Evolutionary conservation across 108 stramenopile species (phyloP).

Genomic region (Craspedostauros australis): DNA sequence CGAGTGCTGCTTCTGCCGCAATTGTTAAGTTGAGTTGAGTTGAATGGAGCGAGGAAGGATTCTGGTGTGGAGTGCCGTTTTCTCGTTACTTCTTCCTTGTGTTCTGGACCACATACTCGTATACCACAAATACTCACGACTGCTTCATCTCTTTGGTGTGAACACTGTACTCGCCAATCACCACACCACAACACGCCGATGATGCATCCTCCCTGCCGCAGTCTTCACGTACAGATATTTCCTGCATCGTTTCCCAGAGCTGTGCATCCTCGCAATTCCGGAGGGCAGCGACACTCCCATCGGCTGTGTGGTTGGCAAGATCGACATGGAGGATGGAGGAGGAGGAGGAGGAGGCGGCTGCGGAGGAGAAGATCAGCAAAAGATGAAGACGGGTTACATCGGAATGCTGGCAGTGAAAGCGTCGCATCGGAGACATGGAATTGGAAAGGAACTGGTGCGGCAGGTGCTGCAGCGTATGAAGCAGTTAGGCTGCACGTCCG

Average conservation of each 20-base stretch:
- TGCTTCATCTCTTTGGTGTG: too few species aligned
- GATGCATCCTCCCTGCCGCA: slow-evolving; percentile 1
- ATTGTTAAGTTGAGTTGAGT: too few species aligned
- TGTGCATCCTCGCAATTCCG: slow-evolving; percentile 77
- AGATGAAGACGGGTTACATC: slow-evolving; percentile 47
- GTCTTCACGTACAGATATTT: slow-evolving; percentile 89
- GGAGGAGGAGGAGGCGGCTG: slow-evolving; percentile 4
- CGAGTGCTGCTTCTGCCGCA: too few species aligned
- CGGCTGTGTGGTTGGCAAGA: slow-evolving; percentile 87
- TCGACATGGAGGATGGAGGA: slow-evolving; percentile 48
- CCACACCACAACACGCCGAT: background rate
- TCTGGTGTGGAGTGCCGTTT: background rate
- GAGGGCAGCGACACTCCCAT: slow-evolving; percentile 43
- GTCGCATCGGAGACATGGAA: slow-evolving; percentile 67
- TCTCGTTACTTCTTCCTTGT: background rate
- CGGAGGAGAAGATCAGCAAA: too few species aligned
- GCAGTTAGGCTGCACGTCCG: slow-evolving; percentile 33
- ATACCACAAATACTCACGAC: too few species aligned
- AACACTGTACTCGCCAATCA: background rate
- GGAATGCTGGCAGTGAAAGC: slow-evolving; percentile 80
- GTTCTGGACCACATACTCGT: background rate
- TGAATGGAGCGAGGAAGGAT: background rate
- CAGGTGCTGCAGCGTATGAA: slow-evolving; percentile 64
- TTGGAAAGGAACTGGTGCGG: slow-evolving; percentile 65
- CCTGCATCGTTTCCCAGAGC: slow-evolving; percentile 70